Percentiles rank a stretch among this genome's conserved stretches.
Evolutionary conservation across 2,329 filamentous ascomycete species (phyloP).

Genomic region (Bipolaris oryzae): DNA sequence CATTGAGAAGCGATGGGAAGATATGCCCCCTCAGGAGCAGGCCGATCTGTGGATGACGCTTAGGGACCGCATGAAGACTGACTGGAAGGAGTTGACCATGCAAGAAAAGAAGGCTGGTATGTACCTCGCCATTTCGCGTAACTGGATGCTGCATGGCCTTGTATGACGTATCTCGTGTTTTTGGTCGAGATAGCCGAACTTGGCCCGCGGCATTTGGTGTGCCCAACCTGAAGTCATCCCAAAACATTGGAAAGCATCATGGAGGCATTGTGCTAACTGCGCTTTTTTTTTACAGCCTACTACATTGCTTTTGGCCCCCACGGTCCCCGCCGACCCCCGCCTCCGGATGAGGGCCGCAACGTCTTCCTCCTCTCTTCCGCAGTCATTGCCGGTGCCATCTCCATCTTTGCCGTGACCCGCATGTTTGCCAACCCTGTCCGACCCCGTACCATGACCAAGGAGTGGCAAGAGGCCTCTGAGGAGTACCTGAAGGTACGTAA

Average conservation of each 20-base stretch:
- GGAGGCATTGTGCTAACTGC: constrained; percentile 29
- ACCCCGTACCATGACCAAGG: constrained; percentile 91
- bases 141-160: constrained; percentile 22
- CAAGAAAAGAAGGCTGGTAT: constrained; percentile 99
- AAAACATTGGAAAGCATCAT: constrained; percentile 18
- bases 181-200: constrained; percentile 29
- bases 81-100: constrained; percentile 92
- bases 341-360: constrained; percentile 83
- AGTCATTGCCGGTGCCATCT: constrained; percentile 70
- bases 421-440: constrained; percentile 66
- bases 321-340: constrained; percentile 81
- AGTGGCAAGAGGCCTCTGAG: constrained; percentile 95
- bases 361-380: constrained; percentile 74
- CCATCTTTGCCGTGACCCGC: constrained; percentile 75
- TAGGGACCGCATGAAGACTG: constrained; percentile 97
- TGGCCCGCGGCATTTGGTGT: constrained; percentile 23
- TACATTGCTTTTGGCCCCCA: constrained; percentile 98
- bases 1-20: constrained; percentile 99
- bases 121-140: constrained; percentile 52
- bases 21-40: constrained; percentile 97
- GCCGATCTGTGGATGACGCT: constrained; percentile 98
- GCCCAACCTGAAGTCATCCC: constrained; percentile 17
- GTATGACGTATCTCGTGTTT: constrained; percentile 40
- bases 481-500: constrained; percentile 85
- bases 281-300: constrained; percentile 73